Base-by-base conservation (phyloP, 148 eudicot genomes). In the Limonium bicolor region DNA sequence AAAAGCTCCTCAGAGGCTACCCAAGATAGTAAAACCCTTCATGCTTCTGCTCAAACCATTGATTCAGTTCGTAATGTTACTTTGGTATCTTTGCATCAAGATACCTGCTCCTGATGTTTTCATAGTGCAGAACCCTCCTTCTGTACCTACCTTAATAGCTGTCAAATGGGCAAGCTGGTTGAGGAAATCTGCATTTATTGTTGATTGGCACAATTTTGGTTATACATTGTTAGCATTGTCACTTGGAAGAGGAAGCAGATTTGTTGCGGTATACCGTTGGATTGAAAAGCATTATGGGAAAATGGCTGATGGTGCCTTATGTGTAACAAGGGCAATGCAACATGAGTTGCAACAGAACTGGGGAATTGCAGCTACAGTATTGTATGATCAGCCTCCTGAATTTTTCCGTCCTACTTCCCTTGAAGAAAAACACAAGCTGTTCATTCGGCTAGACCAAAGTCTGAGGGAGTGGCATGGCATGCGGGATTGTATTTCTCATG, bases 151-250 rank as follows among this genome's bases (percentile, higher is more conserved):
- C 20, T 65, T 90, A 53, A 61, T 76, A 41, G 97, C 78, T 53
- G 95, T 80, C 27, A 84, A 81, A 66, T 90, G 92, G 87, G 95
- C 93, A 41, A 90, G 95, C 67, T 84, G 82, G 86, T 49, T 80
- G 41, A 74, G 93, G 67, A 46, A 54, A 31, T 84, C 93, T 22
- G 60, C 73, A 22, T 75, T 84, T 59, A 71, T 90, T 46, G 61
- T 84, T 21, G 93, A 90, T 71, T 90, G 95, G 97, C 97, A 90
- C 64, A 90, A 90, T 59, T 90, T 90, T 73, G 97, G 97, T 52
- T 90, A 77, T 55, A 90, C 97, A 3, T 65, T 90, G 29, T 75
- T 90, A 39, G 92, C 84, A 35, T 50, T 90, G 27, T 84, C 95
- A 53, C 82, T 90, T 62, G 97, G 97, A 39, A 72, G 93, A 72